These are phyloP conservation scores for Ulota crispa DNA, from an alignment of 225 moss, liverwort and hornwort species.

Conservation along the genomic window DNA sequence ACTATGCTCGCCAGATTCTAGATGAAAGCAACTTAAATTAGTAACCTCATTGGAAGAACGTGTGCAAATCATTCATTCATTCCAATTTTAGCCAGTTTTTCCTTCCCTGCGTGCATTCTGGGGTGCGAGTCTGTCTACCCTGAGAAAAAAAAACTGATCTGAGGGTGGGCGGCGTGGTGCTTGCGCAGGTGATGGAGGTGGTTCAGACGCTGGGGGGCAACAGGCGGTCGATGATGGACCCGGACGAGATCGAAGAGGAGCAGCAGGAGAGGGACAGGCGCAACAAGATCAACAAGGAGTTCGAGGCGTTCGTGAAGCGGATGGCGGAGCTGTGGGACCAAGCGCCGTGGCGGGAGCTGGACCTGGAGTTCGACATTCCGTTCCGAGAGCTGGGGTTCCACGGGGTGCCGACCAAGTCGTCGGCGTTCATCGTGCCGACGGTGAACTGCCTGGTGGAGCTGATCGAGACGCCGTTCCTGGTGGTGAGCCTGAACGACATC, in stretches of 20 bases:
- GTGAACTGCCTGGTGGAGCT: conserved; percentile 98
- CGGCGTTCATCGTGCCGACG: conserved; percentile 97
- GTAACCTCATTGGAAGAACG: too few relatives aligned
- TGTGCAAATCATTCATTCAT: too few relatives aligned
- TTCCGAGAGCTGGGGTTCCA: conserved; percentile 98
- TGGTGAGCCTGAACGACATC: conserved; percentile 94
- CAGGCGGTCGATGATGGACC: conserved; percentile 94
- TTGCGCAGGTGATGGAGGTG: conserved; percentile 86
- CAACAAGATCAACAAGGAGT: conserved; percentile 99
- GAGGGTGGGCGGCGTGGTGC: not conserved
- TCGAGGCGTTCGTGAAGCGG: conserved; percentile 90
- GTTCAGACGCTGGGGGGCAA: conserved; percentile 94
- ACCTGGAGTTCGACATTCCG: conserved; percentile 95
- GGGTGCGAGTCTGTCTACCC: too few relatives aligned
- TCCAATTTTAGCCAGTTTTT: too few relatives aligned
- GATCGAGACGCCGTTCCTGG: conserved; percentile 90
- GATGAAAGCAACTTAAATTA: too few relatives aligned
- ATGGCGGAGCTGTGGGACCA: conserved; percentile 98
- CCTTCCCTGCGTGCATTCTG: too few relatives aligned
- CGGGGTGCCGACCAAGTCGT: conserved; percentile 97
- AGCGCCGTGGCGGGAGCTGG: conserved; percentile 89
- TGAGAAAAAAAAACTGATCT: too few relatives aligned
- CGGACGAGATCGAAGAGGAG: conserved; percentile 98
- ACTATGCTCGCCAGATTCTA: too few relatives aligned
- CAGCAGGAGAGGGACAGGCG: conserved; percentile 97